phyloP scores from a whole-genome alignment of 106 monocot genomes.

The Dendrobium huoshanense region DNA sequence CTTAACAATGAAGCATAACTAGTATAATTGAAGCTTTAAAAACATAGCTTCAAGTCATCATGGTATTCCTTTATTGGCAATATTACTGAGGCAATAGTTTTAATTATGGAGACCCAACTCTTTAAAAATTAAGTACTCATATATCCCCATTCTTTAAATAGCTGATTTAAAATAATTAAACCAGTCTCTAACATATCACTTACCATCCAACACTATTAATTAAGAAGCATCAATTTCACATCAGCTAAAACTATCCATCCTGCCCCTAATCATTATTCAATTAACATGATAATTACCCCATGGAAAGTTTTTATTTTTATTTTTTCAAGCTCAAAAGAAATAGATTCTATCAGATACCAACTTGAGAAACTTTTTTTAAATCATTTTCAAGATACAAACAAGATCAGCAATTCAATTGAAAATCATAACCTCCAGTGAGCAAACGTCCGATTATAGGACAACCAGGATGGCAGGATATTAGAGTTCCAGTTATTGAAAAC shows the following conservation, averaged over 20 bases:
- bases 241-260: not conserved
- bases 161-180: too few relatives aligned
- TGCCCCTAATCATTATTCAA: not conserved
- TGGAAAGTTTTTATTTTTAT: not conserved
- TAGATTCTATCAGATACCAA: not conserved
- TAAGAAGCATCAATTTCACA: not conserved
- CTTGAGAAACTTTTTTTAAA: not conserved
- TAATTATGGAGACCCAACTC: too few relatives aligned
- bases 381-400: not conserved
- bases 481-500: not conserved
- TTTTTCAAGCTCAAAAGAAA: not conserved
- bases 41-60: not conserved
- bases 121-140: too few relatives aligned
- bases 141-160: too few relatives aligned
- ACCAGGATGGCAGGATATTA: too few relatives aligned
- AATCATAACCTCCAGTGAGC: not conserved
- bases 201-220: not conserved
- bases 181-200: not conserved
- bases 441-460: not conserved
- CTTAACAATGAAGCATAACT: not conserved
- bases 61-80: too few relatives aligned
- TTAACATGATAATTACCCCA: not conserved
- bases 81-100: too few relatives aligned
- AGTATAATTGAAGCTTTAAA: not conserved
- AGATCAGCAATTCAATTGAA: not conserved